phyloP scores from a whole-genome alignment of 176 grass and related monocot genomes.

The Phyllostachys edulis region DNA sequence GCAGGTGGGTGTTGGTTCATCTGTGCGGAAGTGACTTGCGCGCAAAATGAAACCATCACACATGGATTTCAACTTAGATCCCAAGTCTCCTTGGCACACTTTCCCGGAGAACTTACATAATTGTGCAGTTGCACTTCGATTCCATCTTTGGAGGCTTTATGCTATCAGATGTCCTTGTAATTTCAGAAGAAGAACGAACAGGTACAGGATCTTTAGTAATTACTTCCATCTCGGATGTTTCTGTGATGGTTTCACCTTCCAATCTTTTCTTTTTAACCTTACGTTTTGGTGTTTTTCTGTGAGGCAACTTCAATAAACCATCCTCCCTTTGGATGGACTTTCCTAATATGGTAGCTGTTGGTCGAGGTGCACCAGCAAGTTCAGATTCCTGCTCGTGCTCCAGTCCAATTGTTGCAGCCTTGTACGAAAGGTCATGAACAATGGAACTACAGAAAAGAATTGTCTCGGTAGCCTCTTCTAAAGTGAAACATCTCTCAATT shows the following conservation, averaged over 20 bases:
- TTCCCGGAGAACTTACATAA: slow-evolving; percentile 62
- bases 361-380: slow-evolving; percentile 1
- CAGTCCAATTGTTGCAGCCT: slow-evolving; percentile 64
- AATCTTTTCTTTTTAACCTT: slow-evolving; percentile 82
- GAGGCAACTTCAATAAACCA: slow-evolving; percentile 30
- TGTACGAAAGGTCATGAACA: slow-evolving; percentile 71
- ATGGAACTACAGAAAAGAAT: slow-evolving; percentile 89
- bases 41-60: background rate
- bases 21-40: background rate
- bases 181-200: slow-evolving; percentile 40
- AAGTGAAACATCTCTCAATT: slow-evolving; percentile 67
- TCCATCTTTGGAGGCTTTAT: slow-evolving; percentile 78
- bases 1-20: slow-evolving; percentile 2
- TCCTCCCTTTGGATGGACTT: slow-evolving; percentile 45
- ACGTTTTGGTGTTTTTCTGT: slow-evolving; percentile 47
- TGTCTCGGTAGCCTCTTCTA: slow-evolving; percentile 83
- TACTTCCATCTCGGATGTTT: slow-evolving; percentile 8
- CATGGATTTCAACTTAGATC: background rate
- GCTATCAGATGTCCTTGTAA: slow-evolving; percentile 49
- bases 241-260: slow-evolving; percentile 47
- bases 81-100: background rate
- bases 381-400: slow-evolving; percentile 53
- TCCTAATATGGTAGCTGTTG: slow-evolving; percentile 44
- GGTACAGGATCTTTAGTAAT: slow-evolving; percentile 37
- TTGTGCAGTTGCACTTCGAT: slow-evolving; percentile 94